Conservation (phyloP, 805 yeast genomes). For the Kodamaea hsintzibuensis region DNA sequence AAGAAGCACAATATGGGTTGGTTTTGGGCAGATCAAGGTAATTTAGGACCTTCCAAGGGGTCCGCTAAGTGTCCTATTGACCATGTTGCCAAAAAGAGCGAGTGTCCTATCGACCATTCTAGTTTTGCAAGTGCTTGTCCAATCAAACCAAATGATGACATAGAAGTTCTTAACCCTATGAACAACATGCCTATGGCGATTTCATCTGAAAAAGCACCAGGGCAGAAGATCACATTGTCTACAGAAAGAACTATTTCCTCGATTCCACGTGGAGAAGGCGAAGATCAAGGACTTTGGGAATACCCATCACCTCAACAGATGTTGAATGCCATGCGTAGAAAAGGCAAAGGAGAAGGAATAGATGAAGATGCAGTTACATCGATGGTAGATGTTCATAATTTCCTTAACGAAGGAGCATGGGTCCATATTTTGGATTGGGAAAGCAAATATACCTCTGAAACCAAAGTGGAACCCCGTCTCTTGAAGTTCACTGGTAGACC, state of each 20-base stretch:
- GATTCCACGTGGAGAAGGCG: conserved; percentile 78
- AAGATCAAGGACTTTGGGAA: conserved; percentile 85
- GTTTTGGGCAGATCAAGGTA: conserved; percentile 70
- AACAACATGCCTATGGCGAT: conserved; percentile 85
- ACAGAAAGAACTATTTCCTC: conserved; percentile 81
- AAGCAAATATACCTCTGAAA: conserved; percentile 56
- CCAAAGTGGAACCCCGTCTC: conserved; percentile 69
- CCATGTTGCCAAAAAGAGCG: conserved; percentile 24
- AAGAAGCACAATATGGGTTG: conserved; percentile 74
- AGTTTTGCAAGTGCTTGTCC: conserved; percentile 35
- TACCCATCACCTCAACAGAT: conserved; percentile 99
- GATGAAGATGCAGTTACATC: conserved; percentile 95
- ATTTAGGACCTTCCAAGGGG: background rate
- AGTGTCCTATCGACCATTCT: conserved; percentile 36
- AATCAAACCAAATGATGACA: conserved; percentile 27
- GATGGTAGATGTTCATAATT: conserved; percentile 97
- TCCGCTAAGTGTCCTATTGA: conserved; percentile 39
- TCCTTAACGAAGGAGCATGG: conserved; percentile 98
- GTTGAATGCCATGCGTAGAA: conserved; percentile 96
- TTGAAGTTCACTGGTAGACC: conserved; percentile 91
- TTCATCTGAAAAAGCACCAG: conserved; percentile 69
- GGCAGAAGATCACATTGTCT: conserved; percentile 76
- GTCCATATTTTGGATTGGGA: conserved; percentile 93
- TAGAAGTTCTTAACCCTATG: conserved; percentile 63
- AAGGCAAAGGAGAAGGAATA: conserved; percentile 84